A percentile compares a stretch with the other conserved stretches of the same genome.
Evolutionary conservation across 2,329 filamentous ascomycete genomes (phyloP).

Genomic region (Fusarium nodosum): DNA sequence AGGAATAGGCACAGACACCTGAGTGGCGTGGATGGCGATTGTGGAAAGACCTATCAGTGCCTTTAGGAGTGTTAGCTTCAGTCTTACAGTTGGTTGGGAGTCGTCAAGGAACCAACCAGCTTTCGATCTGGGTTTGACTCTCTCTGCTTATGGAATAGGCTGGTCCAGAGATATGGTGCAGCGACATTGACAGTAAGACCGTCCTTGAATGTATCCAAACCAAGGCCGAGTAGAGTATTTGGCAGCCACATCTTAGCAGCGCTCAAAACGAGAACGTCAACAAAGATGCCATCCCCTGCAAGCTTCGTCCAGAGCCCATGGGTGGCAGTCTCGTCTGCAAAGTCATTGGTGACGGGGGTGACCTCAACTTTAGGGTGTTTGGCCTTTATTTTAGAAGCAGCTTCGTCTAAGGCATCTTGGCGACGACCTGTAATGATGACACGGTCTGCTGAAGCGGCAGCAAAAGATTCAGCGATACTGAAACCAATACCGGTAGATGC

Average conservation of each 20-base stretch:
- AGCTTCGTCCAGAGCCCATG: constrained; percentile 50
- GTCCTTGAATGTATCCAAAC: constrained; percentile 10
- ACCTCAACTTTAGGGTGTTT: not conserved
- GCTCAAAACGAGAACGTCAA: constrained; percentile 52
- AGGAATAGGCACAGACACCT: constrained; percentile 17
- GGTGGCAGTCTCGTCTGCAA: constrained; percentile 24
- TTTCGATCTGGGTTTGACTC: not conserved
- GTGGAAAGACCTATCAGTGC: constrained; percentile 6
- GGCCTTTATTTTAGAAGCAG: not conserved
- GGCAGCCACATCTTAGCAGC: constrained; percentile 39
- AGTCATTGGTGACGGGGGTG: constrained; percentile 1
- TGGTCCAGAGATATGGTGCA: constrained; percentile 8
- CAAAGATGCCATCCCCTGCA: constrained; percentile 30
- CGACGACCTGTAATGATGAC: constrained; percentile 59
- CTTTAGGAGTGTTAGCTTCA: rapidly evolving
- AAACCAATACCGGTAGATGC: constrained; percentile 25
- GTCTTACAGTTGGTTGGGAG: rapidly evolving
- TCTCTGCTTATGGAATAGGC: constrained; percentile 12
- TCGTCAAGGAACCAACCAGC: not conserved
- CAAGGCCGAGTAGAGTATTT: constrained; percentile 11
- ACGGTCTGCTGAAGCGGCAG: constrained; percentile 54
- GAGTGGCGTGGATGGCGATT: not conserved
- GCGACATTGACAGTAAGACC: not conserved
- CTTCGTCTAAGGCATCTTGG: constrained; percentile 10
- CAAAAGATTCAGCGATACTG: constrained; percentile 63